Conservation (phyloP, 805 yeast species). For the Kuraishia molischiana region DNA sequence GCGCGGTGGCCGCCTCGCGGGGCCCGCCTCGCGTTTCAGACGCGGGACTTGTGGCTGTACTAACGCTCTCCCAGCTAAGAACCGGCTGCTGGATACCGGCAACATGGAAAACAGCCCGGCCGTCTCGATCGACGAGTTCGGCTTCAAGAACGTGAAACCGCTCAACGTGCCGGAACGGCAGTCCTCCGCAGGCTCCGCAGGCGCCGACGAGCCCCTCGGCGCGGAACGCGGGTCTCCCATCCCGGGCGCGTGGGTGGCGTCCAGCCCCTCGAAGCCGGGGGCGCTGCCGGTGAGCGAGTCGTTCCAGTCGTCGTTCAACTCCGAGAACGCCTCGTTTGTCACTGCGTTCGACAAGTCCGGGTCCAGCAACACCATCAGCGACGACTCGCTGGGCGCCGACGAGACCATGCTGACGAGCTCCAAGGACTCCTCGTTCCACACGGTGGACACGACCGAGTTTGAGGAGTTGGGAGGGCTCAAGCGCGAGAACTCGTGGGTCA, state of each 20-base stretch:
- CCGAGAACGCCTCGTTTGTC: not conserved
- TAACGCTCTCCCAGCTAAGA: too few relatives aligned
- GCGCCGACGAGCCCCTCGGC: not conserved
- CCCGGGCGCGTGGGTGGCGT: slow-evolving; percentile 1
- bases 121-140: slow-evolving; percentile 7
- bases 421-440: not conserved
- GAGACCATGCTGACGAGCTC: not conserved
- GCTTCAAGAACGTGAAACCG: slow-evolving; percentile 6
- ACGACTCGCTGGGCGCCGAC: not conserved
- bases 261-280: not conserved
- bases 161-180: slow-evolving; percentile 2
- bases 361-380: not conserved
- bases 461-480: not conserved
- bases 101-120: slow-evolving; percentile 7
- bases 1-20: too few relatives aligned
- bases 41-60: too few relatives aligned
- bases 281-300: not conserved
- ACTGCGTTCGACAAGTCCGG: not conserved
- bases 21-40: too few relatives aligned
- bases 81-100: too few relatives aligned
- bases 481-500: not conserved
- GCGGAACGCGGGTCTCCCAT: not conserved
- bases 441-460: not conserved
- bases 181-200: not conserved
- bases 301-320: not conserved